Base-by-base conservation (phyloP, 2,329 filamentous ascomycete species). In the Meredithiella fracta region DNA sequence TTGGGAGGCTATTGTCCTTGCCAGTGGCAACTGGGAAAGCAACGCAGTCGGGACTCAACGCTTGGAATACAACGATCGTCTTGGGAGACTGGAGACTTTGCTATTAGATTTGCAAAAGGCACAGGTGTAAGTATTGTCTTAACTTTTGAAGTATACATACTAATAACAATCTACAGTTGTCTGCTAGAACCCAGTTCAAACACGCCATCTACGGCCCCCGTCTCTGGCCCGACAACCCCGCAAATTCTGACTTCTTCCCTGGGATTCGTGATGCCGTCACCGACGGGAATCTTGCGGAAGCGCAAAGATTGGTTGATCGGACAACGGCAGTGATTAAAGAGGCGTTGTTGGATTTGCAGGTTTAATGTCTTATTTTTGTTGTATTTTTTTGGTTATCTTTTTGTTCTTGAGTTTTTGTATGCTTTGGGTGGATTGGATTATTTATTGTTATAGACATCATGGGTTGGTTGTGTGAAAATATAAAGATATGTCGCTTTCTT, bases 131-230 rank as follows among this genome's bases (percentile, higher is more conserved):
- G 86, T 81, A 56, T 50, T 29, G 53, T 53, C 55, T 20, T 49
- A n/a, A n/a, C n/a, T 49, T 44, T 29, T 51, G 5, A 38, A 3
- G 22, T 15, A 55, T 57, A 49, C n/a, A 54, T 57, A n/a, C n/a
- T n/a, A n/a, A n/a, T n/a, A n/a, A n/a, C n/a, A n/a, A n/a, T 9
- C 53, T 57, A 34, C 56, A 89, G 85, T 77, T 94, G 3, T 86
- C 86, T 40, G 87, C 87, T 62, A 82, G 91, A 61, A 86, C 85
- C 3, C 92, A 97, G 69, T 98, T 89, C 75, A 95, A 94, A 68
- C 92, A 96, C 68, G 77, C 94, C 64, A 71, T 98, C 57, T 94
- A 90, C 65, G 91, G 86, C 1, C 92, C 92, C 0, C 79, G 87
- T 64, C 72, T 79, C 2, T 90, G 87, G 83, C 82, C 82, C 34